Conservation (phyloP, 1,139 yeast genomes). For the Geotrichum citri-aurantii region DNA sequence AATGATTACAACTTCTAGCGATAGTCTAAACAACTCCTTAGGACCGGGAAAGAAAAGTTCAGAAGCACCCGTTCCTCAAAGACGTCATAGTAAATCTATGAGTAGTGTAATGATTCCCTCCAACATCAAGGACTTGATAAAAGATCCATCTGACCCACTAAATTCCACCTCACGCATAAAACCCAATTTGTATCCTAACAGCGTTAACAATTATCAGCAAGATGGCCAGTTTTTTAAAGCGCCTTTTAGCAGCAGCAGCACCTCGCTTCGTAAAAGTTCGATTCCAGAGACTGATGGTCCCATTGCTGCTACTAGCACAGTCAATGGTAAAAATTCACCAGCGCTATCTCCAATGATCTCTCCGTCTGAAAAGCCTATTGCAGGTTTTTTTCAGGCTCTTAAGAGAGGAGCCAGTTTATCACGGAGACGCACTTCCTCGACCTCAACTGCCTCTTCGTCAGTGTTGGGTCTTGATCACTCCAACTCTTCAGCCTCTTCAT, state of each 20-base stretch:
- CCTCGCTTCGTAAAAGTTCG: background rate
- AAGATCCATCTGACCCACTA: background rate
- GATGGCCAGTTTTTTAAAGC: background rate
- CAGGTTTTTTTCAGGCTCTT: slow-evolving; percentile 15
- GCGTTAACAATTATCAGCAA: background rate
- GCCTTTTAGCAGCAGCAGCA: background rate
- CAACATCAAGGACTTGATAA: slow-evolving; percentile 1
- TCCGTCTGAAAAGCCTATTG: slow-evolving; percentile 12
- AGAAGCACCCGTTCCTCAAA: slow-evolving; percentile 18
- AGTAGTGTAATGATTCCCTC: slow-evolving; percentile 27
- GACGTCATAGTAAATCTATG: slow-evolving; percentile 34
- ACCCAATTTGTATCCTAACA: background rate
- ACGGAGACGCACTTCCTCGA: slow-evolving; percentile 10
- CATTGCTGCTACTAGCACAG: background rate
- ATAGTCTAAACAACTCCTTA: background rate
- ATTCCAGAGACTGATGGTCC: background rate
- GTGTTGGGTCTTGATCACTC: slow-evolving; percentile 8
- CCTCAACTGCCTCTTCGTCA: slow-evolving; percentile 9
- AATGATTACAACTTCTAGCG: background rate
- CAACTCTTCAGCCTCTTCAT: slow-evolving; percentile 3
- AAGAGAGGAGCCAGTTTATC: slow-evolving; percentile 16
- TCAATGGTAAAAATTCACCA: slow-evolving; percentile 4
- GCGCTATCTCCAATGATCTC: slow-evolving; percentile 6
- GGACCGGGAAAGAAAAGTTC: background rate
- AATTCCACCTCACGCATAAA: background rate